Evolutionary conservation across 768 basidiomycete genomes (phyloP).

Genomic region (Lyophyllum shimeji): DNA sequence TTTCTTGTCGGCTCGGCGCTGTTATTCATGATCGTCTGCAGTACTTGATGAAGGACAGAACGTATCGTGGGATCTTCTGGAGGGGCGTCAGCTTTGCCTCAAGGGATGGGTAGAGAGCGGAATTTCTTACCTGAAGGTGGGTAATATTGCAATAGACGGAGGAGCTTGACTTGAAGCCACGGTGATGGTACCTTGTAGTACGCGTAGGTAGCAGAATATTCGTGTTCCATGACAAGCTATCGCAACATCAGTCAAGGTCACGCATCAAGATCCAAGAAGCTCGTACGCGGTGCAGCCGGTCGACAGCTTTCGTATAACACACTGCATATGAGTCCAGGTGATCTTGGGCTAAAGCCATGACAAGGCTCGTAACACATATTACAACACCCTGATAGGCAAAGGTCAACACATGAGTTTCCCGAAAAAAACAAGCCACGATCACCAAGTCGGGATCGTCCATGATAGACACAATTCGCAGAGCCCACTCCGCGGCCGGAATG

Average conservation of each 20-base stretch:
- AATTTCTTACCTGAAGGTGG: slow-evolving; percentile 78
- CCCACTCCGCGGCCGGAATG: slow-evolving; percentile 94
- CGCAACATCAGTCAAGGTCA: slow-evolving; percentile 2
- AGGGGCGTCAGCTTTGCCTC: slow-evolving; percentile 1
- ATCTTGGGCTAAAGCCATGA: slow-evolving; percentile 94
- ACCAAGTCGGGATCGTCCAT: slow-evolving; percentile 94
- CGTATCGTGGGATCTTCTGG: slow-evolving; percentile 83
- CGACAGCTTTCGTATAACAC: slow-evolving; percentile 93
- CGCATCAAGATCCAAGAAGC: neutral
- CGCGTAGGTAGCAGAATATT: slow-evolving; percentile 85
- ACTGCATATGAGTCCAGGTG: slow-evolving; percentile 87
- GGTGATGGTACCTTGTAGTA: slow-evolving; percentile 98
- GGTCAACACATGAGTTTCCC: slow-evolving; percentile 4
- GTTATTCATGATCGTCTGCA: slow-evolving; percentile 90
- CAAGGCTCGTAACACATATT: slow-evolving; percentile 88
- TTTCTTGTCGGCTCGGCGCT: slow-evolving; percentile 90
- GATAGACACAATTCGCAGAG: slow-evolving; percentile 87
- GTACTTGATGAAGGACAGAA: slow-evolving; percentile 73
- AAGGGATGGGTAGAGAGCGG: neutral
- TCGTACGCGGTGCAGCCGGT: slow-evolving; percentile 67
- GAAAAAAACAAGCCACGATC: slow-evolving; percentile 18
- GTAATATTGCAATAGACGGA: slow-evolving; percentile 93
- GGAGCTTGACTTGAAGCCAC: slow-evolving; percentile 95
- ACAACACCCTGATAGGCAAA: slow-evolving; percentile 77
- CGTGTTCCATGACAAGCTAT: slow-evolving; percentile 88